Conservation (phyloP, 768 basidiomycete species). For the Russula compacta region DNA sequence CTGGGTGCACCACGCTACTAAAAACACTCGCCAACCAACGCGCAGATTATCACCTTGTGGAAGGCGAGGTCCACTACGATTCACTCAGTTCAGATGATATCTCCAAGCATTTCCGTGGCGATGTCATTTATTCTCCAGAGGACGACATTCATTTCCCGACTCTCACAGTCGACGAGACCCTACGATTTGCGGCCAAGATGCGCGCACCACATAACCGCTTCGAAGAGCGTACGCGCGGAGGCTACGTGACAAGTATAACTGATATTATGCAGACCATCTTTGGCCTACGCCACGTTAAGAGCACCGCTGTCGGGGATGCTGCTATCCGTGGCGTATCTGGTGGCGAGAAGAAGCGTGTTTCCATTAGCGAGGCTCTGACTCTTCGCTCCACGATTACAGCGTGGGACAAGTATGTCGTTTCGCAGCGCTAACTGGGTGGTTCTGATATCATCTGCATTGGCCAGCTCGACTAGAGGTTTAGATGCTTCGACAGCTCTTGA, state of each 20-base stretch:
- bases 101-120: conserved; percentile 59
- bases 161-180: conserved; percentile 68
- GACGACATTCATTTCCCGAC: conserved; percentile 84
- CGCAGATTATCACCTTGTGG: conserved; percentile 53
- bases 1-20: conserved; percentile 79
- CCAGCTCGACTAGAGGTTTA: conserved; percentile 40
- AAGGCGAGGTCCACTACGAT: conserved; percentile 70
- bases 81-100: conserved; percentile 62
- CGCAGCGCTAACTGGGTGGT: not conserved
- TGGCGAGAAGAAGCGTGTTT: conserved; percentile 72
- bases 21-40: conserved; percentile 74
- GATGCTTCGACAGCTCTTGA: conserved; percentile 52
- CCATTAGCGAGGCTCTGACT: conserved; percentile 64
- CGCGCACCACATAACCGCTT: conserved; percentile 55
- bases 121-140: conserved; percentile 73
- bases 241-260: conserved; percentile 35
- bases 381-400: conserved; percentile 51
- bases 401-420: conserved; percentile 60
- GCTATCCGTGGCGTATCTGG: conserved; percentile 66
- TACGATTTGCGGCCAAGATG: conserved; percentile 58
- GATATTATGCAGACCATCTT: conserved; percentile 60
- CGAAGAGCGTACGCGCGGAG: conserved; percentile 33
- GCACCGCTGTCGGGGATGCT: conserved; percentile 73
- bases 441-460: not conserved
- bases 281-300: conserved; percentile 61